Conservation (phyloP, 768 basidiomycete species). For the Tricholoma terreum region DNA sequence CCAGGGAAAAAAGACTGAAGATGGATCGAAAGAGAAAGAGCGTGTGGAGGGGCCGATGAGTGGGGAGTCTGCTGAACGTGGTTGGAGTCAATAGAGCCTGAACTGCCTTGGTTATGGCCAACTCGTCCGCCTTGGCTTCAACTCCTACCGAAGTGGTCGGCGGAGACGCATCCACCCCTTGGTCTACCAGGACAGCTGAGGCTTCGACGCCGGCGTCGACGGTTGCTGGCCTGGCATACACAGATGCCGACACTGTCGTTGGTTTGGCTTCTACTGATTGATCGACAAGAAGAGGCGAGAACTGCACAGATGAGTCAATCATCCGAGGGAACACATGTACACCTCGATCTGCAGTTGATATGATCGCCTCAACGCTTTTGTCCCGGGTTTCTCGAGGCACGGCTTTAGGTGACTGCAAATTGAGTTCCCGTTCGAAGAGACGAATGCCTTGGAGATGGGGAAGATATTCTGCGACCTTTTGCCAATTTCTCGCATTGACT, state of each 20-base stretch:
- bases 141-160: conserved; percentile 41
- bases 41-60: conserved; percentile 18
- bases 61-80: conserved; percentile 12
- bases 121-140: conserved; percentile 35
- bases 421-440: conserved; percentile 52
- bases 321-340: conserved; percentile 31
- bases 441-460: conserved; percentile 73
- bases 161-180: conserved; percentile 55
- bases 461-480: conserved; percentile 61
- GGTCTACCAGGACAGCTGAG: conserved; percentile 28
- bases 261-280: conserved; percentile 33
- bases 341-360: conserved; percentile 28
- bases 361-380: conserved; percentile 46
- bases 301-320: conserved; percentile 33
- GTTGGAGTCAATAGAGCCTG: conserved; percentile 26
- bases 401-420: conserved; percentile 13
- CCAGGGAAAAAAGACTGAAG: conserved; percentile 42
- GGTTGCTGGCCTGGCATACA: conserved; percentile 24
- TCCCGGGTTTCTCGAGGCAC: conserved; percentile 35
- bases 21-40: conserved; percentile 38
- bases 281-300: conserved; percentile 31
- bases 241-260: conserved; percentile 25
- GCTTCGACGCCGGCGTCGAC: conserved; percentile 20
- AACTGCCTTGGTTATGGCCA: conserved; percentile 28
- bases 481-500: conserved; percentile 65